phyloP scores from a whole-genome alignment of 2,329 filamentous ascomycete genomes.

The Colletotrichum paranaense region DNA sequence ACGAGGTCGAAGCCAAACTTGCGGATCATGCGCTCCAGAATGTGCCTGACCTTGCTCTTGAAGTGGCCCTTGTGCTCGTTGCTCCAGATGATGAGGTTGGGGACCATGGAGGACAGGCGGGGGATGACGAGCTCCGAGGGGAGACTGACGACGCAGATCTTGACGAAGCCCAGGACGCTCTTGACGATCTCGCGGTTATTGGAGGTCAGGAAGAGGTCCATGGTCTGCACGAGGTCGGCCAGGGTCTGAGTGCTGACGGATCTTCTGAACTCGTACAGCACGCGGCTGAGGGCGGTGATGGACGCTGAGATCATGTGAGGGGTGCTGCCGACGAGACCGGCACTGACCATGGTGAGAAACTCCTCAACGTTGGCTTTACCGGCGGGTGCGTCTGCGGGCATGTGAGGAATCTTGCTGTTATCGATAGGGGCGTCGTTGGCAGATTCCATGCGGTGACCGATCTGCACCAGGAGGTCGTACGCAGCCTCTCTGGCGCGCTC shows the following conservation, averaged over 20 bases:
- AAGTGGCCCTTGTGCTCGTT: conserved; percentile 99
- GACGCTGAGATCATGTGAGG: conserved; percentile 98
- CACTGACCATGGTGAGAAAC: conserved; percentile 98
- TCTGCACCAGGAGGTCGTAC: conserved; percentile 88
- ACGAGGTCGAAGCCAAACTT: conserved; percentile 88
- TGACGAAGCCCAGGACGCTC: conserved; percentile 94
- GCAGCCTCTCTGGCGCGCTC: conserved; percentile 91
- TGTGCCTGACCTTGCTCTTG: conserved; percentile 97
- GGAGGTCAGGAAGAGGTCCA: conserved; percentile 95
- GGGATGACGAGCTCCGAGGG: conserved; percentile 83
- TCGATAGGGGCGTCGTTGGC: conserved; percentile 80
- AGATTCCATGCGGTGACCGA: conserved; percentile 81
- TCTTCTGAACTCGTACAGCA: conserved; percentile 90
- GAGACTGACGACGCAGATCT: conserved; percentile 90
- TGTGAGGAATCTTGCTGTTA: conserved; percentile 87
- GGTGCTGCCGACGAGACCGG: conserved; percentile 89
- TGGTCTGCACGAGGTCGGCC: conserved; percentile 88
- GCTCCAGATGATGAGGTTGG: conserved; percentile 94
- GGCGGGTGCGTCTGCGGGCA: conserved; percentile 82
- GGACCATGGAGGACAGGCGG: conserved; percentile 80
- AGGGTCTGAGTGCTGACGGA: conserved; percentile 76
- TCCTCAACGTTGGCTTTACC: conserved; percentile 89
- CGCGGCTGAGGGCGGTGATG: conserved; percentile 94
- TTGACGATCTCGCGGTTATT: conserved; percentile 98
- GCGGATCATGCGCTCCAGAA: conserved; percentile 92